phyloP scores from a whole-genome alignment of 352 stramenopile genomes.

The Albugo laibachii region DNA sequence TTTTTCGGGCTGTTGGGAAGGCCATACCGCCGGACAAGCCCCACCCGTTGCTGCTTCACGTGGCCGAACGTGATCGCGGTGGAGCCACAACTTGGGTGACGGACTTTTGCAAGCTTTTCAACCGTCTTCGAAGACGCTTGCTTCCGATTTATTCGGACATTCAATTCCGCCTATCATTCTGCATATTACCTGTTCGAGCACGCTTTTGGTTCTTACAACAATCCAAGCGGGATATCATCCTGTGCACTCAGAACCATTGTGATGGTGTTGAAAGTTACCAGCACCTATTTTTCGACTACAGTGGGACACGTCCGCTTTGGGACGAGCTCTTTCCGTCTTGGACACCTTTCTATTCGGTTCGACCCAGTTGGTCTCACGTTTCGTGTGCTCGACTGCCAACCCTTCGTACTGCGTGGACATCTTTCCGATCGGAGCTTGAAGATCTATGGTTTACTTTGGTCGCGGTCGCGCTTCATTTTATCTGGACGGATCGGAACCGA shows the following conservation, averaged over 20 bases:
- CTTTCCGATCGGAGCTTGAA: too few relatives aligned
- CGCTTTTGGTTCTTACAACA: too few relatives aligned
- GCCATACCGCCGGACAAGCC: too few relatives aligned
- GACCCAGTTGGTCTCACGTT: slow-evolving; percentile 2
- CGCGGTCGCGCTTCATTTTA: too few relatives aligned
- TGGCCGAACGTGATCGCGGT: slow-evolving; percentile 4
- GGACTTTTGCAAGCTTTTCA: not conserved
- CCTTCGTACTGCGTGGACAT: not conserved
- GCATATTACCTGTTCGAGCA: too few relatives aligned
- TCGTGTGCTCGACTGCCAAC: not conserved
- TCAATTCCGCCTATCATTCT: too few relatives aligned
- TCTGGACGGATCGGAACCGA: too few relatives aligned
- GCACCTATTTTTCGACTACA: slow-evolving; percentile 6
- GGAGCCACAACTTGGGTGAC: slow-evolving; percentile 3
- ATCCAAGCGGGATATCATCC: too few relatives aligned
- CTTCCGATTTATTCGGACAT: not conserved
- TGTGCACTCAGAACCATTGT: too few relatives aligned
- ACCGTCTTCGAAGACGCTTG: slow-evolving; percentile 3
- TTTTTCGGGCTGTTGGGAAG: too few relatives aligned
- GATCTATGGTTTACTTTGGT: too few relatives aligned
- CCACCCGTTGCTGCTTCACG: not conserved
- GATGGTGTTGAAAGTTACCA: slow-evolving; percentile 3
- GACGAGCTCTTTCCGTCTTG: not conserved
- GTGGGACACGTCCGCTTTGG: slow-evolving; percentile 1
- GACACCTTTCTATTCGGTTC: not conserved